These are phyloP conservation scores for Epichloe hybrida DNA, from an alignment of 2,329 filamentous ascomycete species.

Conservation along the genomic window DNA sequence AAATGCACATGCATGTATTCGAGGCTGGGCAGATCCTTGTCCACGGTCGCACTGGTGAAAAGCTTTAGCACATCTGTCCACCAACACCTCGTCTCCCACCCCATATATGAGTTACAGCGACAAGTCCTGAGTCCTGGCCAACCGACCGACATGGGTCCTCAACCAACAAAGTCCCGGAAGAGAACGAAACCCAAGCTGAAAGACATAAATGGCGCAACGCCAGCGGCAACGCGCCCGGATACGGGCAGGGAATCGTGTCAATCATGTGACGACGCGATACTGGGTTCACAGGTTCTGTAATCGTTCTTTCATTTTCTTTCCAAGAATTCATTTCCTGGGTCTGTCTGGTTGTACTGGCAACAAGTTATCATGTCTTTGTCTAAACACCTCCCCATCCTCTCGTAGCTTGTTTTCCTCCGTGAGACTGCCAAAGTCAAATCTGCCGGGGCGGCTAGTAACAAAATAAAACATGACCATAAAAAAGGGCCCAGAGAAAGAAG, in stretches of 20 bases:
- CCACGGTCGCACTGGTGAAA: too few species aligned
- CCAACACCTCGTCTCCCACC: too few species aligned
- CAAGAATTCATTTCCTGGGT: not conserved
- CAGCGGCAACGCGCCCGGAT: too few species aligned
- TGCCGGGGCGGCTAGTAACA: not conserved
- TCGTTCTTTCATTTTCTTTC: not conserved
- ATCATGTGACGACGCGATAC: not conserved
- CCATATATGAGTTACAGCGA: not conserved
- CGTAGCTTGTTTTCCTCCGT: not conserved
- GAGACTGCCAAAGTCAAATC: constrained; percentile 4
- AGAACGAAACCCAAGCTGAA: too few species aligned
- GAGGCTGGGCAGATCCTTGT: too few species aligned
- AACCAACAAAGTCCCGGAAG: not conserved
- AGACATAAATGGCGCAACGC: too few species aligned
- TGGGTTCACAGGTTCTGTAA: not conserved
- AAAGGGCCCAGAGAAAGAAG: not conserved
- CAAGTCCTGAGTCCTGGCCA: not conserved
- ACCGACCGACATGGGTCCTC: not conserved
- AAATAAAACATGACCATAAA: not conserved
- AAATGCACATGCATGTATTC: not conserved
- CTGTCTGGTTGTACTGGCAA: constrained; percentile 1
- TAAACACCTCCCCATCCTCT: not conserved
- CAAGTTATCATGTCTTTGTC: constrained; percentile 1
- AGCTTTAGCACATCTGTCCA: too few species aligned
- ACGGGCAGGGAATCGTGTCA: too few species aligned